Evolutionary conservation across 495 filamentous ascomycete species (phyloP).

Genomic region (Aspergillus indologenus): DNA sequence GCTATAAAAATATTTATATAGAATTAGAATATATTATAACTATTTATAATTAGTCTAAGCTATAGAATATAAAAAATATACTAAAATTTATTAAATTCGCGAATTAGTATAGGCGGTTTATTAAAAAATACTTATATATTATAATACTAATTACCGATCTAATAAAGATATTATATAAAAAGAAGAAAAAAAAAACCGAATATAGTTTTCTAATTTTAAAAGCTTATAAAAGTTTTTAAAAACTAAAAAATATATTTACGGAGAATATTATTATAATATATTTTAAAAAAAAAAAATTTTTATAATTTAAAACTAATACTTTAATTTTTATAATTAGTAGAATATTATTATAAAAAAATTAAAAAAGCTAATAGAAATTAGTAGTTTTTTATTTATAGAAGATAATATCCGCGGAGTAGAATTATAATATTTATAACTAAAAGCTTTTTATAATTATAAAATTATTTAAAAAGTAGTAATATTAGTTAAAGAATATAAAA

Average conservation of each 20-base stretch:
- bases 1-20: not conserved
- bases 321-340: not conserved
- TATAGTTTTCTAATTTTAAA: not conserved
- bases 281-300: not conserved
- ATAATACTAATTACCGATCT: not conserved
- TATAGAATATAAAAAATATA: not conserved
- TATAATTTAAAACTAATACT: not conserved
- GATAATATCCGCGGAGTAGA: not conserved
- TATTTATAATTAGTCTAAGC: not conserved
- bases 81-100: not conserved
- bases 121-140: not conserved
- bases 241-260: not conserved
- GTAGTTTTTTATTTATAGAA: constrained; percentile 1
- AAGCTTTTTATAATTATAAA: constrained; percentile 4
- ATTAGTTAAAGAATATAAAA: not conserved
- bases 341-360: constrained; percentile 3
- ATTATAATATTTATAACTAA: constrained; percentile 4
- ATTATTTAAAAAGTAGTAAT: not conserved
- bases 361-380: not conserved
- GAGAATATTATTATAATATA: not conserved
- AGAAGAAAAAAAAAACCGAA: not conserved
- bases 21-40: not conserved
- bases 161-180: not conserved
- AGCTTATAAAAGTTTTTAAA: constrained; percentile 1
- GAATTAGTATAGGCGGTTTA: not conserved